Evolutionary conservation across 2,329 filamentous ascomycete species (phyloP).

Genomic region (Nemania bipapillata): DNA sequence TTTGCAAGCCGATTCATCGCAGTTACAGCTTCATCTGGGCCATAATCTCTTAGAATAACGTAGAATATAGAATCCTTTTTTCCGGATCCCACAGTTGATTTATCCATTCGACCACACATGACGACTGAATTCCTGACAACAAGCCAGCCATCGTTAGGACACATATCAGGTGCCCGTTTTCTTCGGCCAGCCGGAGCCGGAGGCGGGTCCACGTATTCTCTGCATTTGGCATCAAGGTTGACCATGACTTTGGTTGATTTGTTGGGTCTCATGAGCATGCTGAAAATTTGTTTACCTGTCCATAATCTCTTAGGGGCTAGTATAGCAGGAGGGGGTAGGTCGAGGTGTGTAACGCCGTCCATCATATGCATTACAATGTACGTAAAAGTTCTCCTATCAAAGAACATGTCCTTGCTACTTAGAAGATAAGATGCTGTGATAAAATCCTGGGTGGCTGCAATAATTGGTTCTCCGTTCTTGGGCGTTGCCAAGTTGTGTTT

Average conservation of each 20-base stretch:
- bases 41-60: conserved; percentile 93
- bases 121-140: conserved; percentile 96
- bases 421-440: conserved; percentile 94
- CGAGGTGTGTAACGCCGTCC: conserved; percentile 77
- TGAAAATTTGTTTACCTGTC: conserved; percentile 98
- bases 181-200: conserved; percentile 66
- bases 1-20: conserved; percentile 96
- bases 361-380: conserved; percentile 96
- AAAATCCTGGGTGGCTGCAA: conserved; percentile 99
- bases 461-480: conserved; percentile 97
- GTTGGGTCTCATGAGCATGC: conserved; percentile 88
- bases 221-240: conserved; percentile 92
- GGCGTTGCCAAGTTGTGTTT: conserved; percentile 96
- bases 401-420: conserved; percentile 93
- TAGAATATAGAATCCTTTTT: conserved; percentile 99
- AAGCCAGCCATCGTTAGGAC: conserved; percentile 88
- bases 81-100: conserved; percentile 93
- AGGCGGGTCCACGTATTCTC: conserved; percentile 68
- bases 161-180: conserved; percentile 71
- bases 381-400: conserved; percentile 85
- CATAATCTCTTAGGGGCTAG: conserved; percentile 86
- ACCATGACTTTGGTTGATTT: conserved; percentile 82
- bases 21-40: conserved; percentile 84
- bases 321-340: conserved; percentile 87
- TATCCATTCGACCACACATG: conserved; percentile 98